phyloP scores from a whole-genome alignment of 2,329 filamentous ascomycete genomes.

The Ophiocordyceps camponoti-saundersi region DNA sequence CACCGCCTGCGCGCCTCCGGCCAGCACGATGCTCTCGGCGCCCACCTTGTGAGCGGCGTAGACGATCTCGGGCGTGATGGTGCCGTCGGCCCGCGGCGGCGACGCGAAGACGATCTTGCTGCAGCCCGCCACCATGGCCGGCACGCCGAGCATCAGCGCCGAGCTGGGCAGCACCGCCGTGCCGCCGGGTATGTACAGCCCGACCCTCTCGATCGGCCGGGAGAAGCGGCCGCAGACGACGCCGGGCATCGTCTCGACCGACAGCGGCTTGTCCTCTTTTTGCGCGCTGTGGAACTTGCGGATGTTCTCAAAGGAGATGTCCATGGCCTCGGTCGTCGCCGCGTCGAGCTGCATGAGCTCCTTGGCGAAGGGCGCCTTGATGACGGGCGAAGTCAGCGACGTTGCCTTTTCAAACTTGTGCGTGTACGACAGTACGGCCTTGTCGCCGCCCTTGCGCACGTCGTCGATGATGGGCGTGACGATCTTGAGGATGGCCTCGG shows the following conservation, averaged over 20 bases:
- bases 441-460: constrained; percentile 69
- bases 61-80: constrained; percentile 88
- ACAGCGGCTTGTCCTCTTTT: constrained; percentile 62
- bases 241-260: constrained; percentile 95
- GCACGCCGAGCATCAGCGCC: constrained; percentile 93
- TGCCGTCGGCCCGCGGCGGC: constrained; percentile 76
- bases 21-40: constrained; percentile 87
- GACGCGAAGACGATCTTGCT: constrained; percentile 88
- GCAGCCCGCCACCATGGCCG: constrained; percentile 93
- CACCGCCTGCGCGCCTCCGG: constrained; percentile 87
- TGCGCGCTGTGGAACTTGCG: constrained; percentile 86
- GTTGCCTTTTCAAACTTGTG: constrained; percentile 97
- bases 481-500: constrained; percentile 84
- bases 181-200: constrained; percentile 86
- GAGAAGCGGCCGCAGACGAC: constrained; percentile 88
- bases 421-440: constrained; percentile 78
- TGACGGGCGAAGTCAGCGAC: constrained; percentile 71
- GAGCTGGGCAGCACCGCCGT: constrained; percentile 95
- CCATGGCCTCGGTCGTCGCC: constrained; percentile 84
- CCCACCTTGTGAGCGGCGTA: constrained; percentile 95
- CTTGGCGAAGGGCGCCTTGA: constrained; percentile 75
- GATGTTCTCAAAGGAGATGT: constrained; percentile 88
- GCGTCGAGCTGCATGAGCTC: constrained; percentile 69
- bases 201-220: constrained; percentile 86
- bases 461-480: constrained; percentile 84